Base-by-base conservation (phyloP, 441 rosid genomes). In the Bocquillonia castaneifolia region DNA sequence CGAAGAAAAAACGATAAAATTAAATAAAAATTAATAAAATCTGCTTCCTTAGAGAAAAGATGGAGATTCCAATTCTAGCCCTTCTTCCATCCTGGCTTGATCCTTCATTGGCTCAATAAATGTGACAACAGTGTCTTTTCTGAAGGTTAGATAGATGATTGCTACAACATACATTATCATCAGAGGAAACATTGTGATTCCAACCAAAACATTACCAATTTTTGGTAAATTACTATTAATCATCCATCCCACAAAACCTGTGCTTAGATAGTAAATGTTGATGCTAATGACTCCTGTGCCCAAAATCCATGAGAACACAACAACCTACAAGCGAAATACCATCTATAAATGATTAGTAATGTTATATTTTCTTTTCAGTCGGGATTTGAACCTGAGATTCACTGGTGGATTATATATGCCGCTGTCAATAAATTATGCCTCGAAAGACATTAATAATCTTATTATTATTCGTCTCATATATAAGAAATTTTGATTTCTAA, bases 281-380 rank as follows among this genome's bases (percentile, higher is more conserved):
- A 89, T 83, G 59, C 89, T 85, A 14, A 84, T 83, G n/a, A 89
- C 72, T 47, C 80, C 81, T 3, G 74, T 13, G 1, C 90, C 90
- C 34, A 89, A 57, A 39, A 81, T 71, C 95, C 95, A 89, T 17
- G 92, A 82, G 45, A 84, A 22, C n/a, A 84, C 78, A 15, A 87
- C 78, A 20, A 84, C 78, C 90, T 61, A 17, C 50, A 61, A 5
- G 6, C 12, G 15, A 20, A 23, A 0, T 17, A 13, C 39, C 12
- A 17, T 47, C 3, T 34, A 48, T n/a, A 13, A 39, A 15, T 12
- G 40, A n/a, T 20, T 0, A 0, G 10, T 5, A 59, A 57, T 31
- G 1, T 51, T 8, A 23, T 0, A 7, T 51, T 17, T n/a, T 45
- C 20, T 14, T 45, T 6, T 42, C 13, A 18, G 36, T 17, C n/a